Evolutionary conservation across 2,329 filamentous ascomycete genomes (phyloP), one percentile per base, ranked within the genome.

Genomic region (Coccinonectria pachysandricola): DNA sequence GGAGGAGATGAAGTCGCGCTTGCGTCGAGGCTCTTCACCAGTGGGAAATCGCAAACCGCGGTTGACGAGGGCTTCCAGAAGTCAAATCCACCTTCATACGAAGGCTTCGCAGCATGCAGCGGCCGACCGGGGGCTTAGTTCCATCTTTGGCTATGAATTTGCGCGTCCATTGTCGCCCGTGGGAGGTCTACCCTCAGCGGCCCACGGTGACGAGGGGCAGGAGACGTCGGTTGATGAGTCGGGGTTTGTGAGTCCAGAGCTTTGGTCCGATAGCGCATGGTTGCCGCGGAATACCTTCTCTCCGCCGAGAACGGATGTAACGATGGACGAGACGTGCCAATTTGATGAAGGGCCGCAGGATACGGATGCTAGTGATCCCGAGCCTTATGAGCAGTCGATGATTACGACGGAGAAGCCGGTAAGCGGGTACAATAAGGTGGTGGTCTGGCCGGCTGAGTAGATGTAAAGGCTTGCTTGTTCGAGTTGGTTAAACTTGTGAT

Each of bases 61-160:
- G 11, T 42, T 65, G 10, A 62, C 62, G 31, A 52, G 56, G 11
- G 49, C 54, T 11, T 52, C 57, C n/a, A 55, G 54, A 34, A 56
- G 56, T 12, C 51, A 60, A 15, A 40, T 53, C 10, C 48, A 60
- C 30, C 36, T 56, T 5, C 40, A 45, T 6, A 39, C 33, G 0
- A 30, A 37, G 12, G 40, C 45, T 10, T 39, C 37, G 3, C 27
- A 41, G 2, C n/a, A n/a, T n/a, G 36, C 33, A 3, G 24, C 41
- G 0, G 12, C 36, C 3, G 32, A 31, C 4, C 35, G 42, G 8
- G 16, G 26, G 5, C 43, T 43, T 23, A 31, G 37, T 6, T 30
- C 8, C 5, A 31, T 35, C 12, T 21, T 37, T 4, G 30, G 31
- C 9, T 60, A 57, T 26, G 50, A 60, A 34, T 61, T 61, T 33